phyloP scores from a whole-genome alignment of 495 filamentous ascomycete genomes.

The Aspergillus conjunctus region DNA sequence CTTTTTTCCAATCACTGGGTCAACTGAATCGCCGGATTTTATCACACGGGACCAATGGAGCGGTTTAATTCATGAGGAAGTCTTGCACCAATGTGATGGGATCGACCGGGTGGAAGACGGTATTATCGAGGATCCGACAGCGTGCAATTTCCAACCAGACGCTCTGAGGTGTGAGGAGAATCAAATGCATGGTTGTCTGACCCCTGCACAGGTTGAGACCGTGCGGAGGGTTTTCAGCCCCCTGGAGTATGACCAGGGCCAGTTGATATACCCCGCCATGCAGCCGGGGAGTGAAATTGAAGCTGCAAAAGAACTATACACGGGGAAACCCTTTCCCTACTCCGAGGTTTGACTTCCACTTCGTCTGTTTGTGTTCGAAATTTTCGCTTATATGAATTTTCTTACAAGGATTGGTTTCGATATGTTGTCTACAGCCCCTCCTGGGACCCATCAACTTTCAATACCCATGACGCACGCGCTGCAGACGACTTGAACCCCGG shows the following conservation, averaged over 20 bases:
- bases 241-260: constrained; percentile 42
- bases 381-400: neutral
- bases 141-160: constrained; percentile 51
- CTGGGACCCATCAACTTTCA: constrained; percentile 39
- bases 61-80: constrained; percentile 45
- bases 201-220: constrained; percentile 7
- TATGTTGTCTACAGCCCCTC: constrained; percentile 48
- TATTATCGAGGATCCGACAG: constrained; percentile 55
- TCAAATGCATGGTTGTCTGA: neutral
- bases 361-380: neutral
- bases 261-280: constrained; percentile 47
- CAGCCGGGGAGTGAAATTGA: constrained; percentile 29
- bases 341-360: neutral
- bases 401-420: constrained; percentile 29
- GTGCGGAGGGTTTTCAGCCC: constrained; percentile 51
- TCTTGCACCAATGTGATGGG: constrained; percentile 58
- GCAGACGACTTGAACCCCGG: constrained; percentile 29
- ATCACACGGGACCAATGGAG: constrained; percentile 48
- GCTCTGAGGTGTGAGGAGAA: constrained; percentile 42
- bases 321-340: neutral
- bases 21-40: constrained; percentile 39
- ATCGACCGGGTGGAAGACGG: constrained; percentile 56
- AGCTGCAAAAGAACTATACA: constrained; percentile 23
- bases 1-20: constrained; percentile 36
- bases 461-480: constrained; percentile 25